Percentiles rank a stretch among this genome's conserved stretches.
phyloP scores from a whole-genome alignment of 2,329 filamentous ascomycete genomes.

The Monilinia vaccinii-corymbosi region DNA sequence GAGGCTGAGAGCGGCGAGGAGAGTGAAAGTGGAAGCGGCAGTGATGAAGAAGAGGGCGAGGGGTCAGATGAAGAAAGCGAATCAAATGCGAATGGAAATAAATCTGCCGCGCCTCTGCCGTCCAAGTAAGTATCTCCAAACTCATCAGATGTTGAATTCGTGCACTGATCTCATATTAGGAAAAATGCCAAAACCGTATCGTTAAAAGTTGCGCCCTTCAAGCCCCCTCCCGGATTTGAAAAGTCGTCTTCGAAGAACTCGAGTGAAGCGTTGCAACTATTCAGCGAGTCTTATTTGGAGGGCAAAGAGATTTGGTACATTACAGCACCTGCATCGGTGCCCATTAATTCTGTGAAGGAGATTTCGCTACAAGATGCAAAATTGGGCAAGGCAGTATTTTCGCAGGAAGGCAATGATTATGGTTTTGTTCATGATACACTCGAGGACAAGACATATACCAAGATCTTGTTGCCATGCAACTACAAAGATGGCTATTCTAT shows the following conservation, averaged over 20 bases:
- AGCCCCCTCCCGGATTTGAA: constrained; percentile 25
- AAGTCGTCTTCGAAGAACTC: constrained; percentile 12
- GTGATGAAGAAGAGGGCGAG: constrained; percentile 32
- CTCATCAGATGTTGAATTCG: neutral
- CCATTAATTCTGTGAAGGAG: constrained; percentile 57
- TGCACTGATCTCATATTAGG: constrained; percentile 1
- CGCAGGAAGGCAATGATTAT: constrained; percentile 55
- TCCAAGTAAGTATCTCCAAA: constrained; percentile 10
- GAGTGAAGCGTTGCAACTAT: constrained; percentile 35
- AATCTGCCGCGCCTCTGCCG: neutral
- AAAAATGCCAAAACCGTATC: constrained; percentile 12
- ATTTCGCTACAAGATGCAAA: constrained; percentile 51
- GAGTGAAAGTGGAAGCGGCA: constrained; percentile 20
- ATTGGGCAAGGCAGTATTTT: constrained; percentile 46
- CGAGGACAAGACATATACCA: constrained; percentile 42
- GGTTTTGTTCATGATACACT: constrained; percentile 45
- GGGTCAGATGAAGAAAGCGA: constrained; percentile 25
- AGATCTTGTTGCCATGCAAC: constrained; percentile 51
- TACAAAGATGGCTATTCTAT: constrained; percentile 45
- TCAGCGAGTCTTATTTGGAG: constrained; percentile 48
- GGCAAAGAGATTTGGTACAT: constrained; percentile 78
- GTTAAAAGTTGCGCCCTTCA: constrained; percentile 16
- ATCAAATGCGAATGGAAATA: constrained; percentile 1
- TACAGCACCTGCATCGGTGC: constrained; percentile 59
- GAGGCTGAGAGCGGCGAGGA: constrained; percentile 25